Evolutionary conservation across 345 rosid species (phyloP).

Genomic region (Gossypium turneri): DNA sequence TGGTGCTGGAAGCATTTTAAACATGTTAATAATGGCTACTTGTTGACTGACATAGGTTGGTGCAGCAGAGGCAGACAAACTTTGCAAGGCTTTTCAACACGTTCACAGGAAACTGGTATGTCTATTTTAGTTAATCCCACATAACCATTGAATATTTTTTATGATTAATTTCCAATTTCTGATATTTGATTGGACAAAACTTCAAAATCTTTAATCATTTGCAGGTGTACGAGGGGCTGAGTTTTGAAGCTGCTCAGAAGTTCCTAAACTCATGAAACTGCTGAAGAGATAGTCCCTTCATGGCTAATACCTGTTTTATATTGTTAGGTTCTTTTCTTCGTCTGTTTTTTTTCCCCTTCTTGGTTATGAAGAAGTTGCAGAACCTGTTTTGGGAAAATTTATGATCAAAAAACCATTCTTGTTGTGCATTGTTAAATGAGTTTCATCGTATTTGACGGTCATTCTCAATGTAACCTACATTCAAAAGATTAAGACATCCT

Average conservation of each 20-base stretch:
- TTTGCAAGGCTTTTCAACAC: slow-evolving; percentile 70
- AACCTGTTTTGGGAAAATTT: background rate
- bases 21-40: background rate
- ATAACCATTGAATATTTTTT: background rate
- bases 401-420: background rate
- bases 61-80: slow-evolving; percentile 59
- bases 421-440: background rate
- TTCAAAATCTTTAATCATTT: background rate
- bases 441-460: background rate
- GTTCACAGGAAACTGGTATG: slow-evolving; percentile 79
- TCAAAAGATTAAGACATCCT: background rate
- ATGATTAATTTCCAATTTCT: background rate
- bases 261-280: slow-evolving; percentile 25
- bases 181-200: slow-evolving; percentile 6
- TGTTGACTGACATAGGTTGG: slow-evolving; percentile 45
- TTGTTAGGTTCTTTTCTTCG: background rate
- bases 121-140: background rate
- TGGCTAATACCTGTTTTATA: background rate
- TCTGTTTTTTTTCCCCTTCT: background rate
- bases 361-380: slow-evolving; percentile 3
- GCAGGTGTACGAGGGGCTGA: slow-evolving; percentile 69
- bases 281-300: slow-evolving; percentile 12
- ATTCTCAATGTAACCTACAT: background rate
- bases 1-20: background rate
- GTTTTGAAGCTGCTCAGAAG: slow-evolving; percentile 52